phyloP scores from a whole-genome alignment of 768 basidiomycete genomes.

The Auriscalpium vulgare region DNA sequence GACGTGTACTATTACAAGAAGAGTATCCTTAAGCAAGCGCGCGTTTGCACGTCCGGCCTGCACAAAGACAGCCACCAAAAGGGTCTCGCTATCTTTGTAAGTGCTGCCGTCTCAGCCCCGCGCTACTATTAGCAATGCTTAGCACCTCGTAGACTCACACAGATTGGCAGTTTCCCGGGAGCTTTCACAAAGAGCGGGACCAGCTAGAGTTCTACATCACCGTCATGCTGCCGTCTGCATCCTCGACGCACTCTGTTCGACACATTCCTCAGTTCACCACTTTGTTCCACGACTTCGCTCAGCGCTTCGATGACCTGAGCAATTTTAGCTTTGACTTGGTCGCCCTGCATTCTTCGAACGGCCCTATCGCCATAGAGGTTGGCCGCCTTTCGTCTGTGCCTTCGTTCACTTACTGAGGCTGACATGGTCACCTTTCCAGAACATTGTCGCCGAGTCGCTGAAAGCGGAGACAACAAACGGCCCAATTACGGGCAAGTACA shows the following conservation, averaged over 20 bases:
- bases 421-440: constrained; percentile 17
- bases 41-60: constrained; percentile 25
- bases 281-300: constrained; percentile 14
- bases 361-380: constrained; percentile 23
- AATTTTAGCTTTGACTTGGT: constrained; percentile 23
- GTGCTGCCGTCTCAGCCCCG: constrained; percentile 5
- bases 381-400: not conserved
- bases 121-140: too few relatives aligned
- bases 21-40: constrained; percentile 15
- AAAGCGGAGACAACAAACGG: constrained; percentile 25
- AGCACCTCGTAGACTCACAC: too few relatives aligned
- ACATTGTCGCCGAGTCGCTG: constrained; percentile 19
- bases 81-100: constrained; percentile 33
- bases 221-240: constrained; percentile 23
- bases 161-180: too few relatives aligned
- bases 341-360: constrained; percentile 17
- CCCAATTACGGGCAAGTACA: constrained; percentile 30
- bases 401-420: too few relatives aligned
- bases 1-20: constrained; percentile 20
- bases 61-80: constrained; percentile 14
- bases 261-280: too few relatives aligned
- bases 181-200: not conserved
- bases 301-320: constrained; percentile 23
- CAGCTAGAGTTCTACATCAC: constrained; percentile 22
- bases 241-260: too few relatives aligned